Percentiles rank a stretch among this genome's conserved stretches.
Conservation (phyloP, 1,284 basidiomycete species). For the Malassezia japonica region DNA sequence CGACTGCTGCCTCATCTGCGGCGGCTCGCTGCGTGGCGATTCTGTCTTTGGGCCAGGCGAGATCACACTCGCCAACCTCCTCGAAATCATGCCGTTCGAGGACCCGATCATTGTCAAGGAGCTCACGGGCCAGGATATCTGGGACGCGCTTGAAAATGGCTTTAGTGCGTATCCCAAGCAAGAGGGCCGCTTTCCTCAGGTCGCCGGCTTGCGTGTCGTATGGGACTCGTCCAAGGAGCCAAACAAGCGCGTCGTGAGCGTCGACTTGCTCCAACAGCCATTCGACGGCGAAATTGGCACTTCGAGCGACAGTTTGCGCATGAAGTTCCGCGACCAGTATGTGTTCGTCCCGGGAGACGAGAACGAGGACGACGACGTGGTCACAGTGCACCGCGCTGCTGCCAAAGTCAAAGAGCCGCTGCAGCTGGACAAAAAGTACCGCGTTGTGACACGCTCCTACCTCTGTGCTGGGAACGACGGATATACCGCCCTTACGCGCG, state of each 20-base stretch:
- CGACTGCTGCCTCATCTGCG: constrained; percentile 31
- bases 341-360: constrained; percentile 17
- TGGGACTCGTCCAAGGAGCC: constrained; percentile 66
- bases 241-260: constrained; percentile 28
- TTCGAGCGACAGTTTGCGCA: neutral
- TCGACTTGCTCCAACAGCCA: constrained; percentile 23
- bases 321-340: constrained; percentile 6
- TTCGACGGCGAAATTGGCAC: constrained; percentile 18
- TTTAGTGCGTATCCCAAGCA: constrained; percentile 75
- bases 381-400: constrained; percentile 22
- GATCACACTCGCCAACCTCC: constrained; percentile 69
- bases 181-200: constrained; percentile 81
- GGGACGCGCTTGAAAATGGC: constrained; percentile 68
- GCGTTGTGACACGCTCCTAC: constrained; percentile 66
- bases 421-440: constrained; percentile 53
- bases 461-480: constrained; percentile 66
- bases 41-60: constrained; percentile 65
- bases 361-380: constrained; percentile 48
- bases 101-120: constrained; percentile 71
- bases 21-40: constrained; percentile 74
- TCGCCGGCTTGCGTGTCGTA: constrained; percentile 72
- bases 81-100: constrained; percentile 81
- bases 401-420: constrained; percentile 22
- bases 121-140: constrained; percentile 68
- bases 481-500: constrained; percentile 61